Percentiles rank a stretch among this genome's conserved stretches.
These are phyloP conservation scores for Chalaropsis ovoidea DNA, from an alignment of 2,329 filamentous ascomycete genomes.

Conservation along the genomic window DNA sequence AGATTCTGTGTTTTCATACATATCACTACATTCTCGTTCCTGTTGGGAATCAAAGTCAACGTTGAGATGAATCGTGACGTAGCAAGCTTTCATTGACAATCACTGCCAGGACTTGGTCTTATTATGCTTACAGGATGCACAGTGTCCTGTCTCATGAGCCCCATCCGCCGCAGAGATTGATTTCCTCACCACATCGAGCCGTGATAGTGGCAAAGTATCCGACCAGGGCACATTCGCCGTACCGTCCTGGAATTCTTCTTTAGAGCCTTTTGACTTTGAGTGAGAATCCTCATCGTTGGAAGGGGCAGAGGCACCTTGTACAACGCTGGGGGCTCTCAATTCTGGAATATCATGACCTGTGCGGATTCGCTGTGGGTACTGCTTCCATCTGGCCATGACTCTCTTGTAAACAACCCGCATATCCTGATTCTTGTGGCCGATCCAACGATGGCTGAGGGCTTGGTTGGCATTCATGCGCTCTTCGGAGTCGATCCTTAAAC, in stretches of 20 bases:
- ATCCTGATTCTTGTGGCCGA: conserved; percentile 14
- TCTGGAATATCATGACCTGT: background rate
- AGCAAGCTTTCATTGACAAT: background rate
- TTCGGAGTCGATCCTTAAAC: conserved; percentile 14
- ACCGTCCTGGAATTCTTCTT: background rate
- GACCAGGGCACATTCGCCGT: background rate
- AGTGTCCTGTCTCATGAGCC: background rate
- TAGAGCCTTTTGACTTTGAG: background rate
- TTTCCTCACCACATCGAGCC: background rate
- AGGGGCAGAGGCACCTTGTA: too few relatives aligned
- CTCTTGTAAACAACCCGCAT: conserved; percentile 16
- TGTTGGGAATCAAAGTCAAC: too few relatives aligned
- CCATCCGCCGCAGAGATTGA: background rate
- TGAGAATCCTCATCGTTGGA: background rate
- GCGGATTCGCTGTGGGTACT: background rate
- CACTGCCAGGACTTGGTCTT: background rate
- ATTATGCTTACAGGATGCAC: background rate
- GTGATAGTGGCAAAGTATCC: background rate
- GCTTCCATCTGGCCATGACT: conserved; percentile 15
- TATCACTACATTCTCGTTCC: too few relatives aligned
- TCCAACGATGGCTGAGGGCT: conserved; percentile 21
- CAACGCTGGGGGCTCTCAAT: background rate
- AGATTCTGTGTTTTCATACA: too few relatives aligned
- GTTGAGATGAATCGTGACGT: too few relatives aligned
- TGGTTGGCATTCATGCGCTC: conserved; percentile 19